These are phyloP conservation scores for Lepidopterella palustris DNA, from an alignment of 495 filamentous ascomycete genomes.

Conservation along the genomic window DNA sequence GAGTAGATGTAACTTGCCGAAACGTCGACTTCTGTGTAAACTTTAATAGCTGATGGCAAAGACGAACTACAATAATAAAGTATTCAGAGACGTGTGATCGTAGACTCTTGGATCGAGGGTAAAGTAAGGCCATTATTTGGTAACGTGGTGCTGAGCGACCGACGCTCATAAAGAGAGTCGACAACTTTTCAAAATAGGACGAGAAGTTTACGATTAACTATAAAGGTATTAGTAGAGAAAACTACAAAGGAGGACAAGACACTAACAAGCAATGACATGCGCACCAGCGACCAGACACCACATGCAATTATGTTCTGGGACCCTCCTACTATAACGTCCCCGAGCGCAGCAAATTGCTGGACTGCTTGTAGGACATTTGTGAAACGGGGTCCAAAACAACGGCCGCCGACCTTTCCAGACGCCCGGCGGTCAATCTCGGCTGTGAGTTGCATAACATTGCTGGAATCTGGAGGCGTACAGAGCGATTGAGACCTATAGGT, in stretches of 20 bases:
- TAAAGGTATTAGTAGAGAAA: constrained; percentile 27
- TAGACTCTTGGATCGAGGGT: constrained; percentile 37
- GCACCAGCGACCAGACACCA: constrained; percentile 41
- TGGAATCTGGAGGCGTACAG: constrained; percentile 28
- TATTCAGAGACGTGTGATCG: constrained; percentile 41
- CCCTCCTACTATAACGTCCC: constrained; percentile 42
- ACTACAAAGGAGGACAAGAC: constrained; percentile 8
- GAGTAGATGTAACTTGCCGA: constrained; percentile 31
- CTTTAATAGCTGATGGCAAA: constrained; percentile 39
- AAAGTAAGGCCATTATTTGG: constrained; percentile 38
- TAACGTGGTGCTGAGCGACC: constrained; percentile 41
- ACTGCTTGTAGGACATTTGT: constrained; percentile 40
- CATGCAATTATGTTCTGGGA: constrained; percentile 44
- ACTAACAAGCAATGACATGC: constrained; percentile 39
- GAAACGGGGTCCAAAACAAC: constrained; percentile 41
- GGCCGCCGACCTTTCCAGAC: constrained; percentile 25
- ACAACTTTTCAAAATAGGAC: constrained; percentile 41
- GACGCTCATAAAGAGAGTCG: constrained; percentile 38
- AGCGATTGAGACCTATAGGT: constrained; percentile 22
- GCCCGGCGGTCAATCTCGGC: constrained; percentile 38
- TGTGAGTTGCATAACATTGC: constrained; percentile 41
- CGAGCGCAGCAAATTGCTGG: constrained; percentile 42
- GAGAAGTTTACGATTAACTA: constrained; percentile 29
- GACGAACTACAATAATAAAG: constrained; percentile 39
- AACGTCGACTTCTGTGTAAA: constrained; percentile 36